A percentile compares a stretch with the other conserved stretches of the same genome.
These are phyloP conservation scores for Durotheca rogersii DNA, from an alignment of 495 filamentous ascomycete species.

Conservation along the genomic window DNA sequence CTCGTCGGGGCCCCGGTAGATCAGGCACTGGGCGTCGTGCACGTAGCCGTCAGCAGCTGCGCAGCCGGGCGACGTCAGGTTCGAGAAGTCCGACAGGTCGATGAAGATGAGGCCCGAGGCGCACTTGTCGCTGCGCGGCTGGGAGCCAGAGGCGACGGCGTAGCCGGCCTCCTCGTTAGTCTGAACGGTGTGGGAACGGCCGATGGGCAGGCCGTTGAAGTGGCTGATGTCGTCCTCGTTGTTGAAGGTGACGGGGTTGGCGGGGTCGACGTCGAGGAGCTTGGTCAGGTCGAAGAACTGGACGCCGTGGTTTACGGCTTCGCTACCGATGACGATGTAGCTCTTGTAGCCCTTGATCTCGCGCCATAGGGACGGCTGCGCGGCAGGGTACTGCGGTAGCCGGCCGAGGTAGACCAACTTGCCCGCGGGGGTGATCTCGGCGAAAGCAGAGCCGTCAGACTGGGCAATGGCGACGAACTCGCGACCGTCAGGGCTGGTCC, in stretches of 20 bases:
- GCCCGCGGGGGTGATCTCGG: constrained; percentile 53
- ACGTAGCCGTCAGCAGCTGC: constrained; percentile 58
- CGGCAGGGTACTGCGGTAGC: constrained; percentile 49
- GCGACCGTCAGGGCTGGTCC: constrained; percentile 58
- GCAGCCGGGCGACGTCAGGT: constrained; percentile 54
- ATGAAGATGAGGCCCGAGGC: constrained; percentile 56
- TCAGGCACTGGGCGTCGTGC: constrained; percentile 61
- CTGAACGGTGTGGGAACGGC: constrained; percentile 55
- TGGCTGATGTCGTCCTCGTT: constrained; percentile 40
- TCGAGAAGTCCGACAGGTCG: constrained; percentile 51
- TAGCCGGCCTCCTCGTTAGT: constrained; percentile 53
- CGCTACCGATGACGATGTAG: constrained; percentile 53
- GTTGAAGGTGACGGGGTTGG: constrained; percentile 33
- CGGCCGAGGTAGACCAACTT: constrained; percentile 57
- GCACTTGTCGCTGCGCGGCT: constrained; percentile 49
- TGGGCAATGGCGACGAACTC: constrained; percentile 61
- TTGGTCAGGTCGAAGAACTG: constrained; percentile 57
- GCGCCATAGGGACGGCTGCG: constrained; percentile 47
- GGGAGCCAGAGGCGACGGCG: constrained; percentile 54
- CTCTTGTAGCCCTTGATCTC: constrained; percentile 42
- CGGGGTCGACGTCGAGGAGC: constrained; percentile 34
- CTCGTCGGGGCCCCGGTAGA: constrained; percentile 58
- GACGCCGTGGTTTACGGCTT: constrained; percentile 50
- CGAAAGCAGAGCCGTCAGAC: constrained; percentile 58
- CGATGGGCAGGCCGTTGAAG: constrained; percentile 46